Evolutionary conservation across 495 filamentous ascomycete species (phyloP).

Genomic region (Podospora conica): DNA sequence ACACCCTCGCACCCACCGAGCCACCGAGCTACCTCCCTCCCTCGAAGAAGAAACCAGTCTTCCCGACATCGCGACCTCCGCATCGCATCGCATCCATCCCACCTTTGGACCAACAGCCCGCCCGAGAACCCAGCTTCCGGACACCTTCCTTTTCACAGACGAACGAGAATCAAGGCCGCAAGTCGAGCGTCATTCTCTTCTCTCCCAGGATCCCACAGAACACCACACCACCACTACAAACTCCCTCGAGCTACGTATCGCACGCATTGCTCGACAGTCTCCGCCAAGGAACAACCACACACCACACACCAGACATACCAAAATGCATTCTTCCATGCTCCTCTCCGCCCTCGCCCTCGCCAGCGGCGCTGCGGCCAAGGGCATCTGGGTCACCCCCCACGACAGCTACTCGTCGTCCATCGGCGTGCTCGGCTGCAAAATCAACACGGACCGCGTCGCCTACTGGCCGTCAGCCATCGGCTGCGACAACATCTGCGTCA

Average conservation of each 20-base stretch:
- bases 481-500: conserved; percentile 41
- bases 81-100: neutral
- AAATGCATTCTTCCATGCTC: neutral
- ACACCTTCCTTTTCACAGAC: neutral
- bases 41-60: neutral
- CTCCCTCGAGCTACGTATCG: neutral
- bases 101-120: neutral
- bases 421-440: conserved; percentile 42
- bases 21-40: neutral
- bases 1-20: neutral
- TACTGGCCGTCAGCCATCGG: conserved; percentile 38
- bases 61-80: no score
- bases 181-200: neutral
- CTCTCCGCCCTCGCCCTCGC: conserved; percentile 3
- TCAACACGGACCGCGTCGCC: conserved; percentile 37
- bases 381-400: conserved; percentile 26
- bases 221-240: neutral
- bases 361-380: conserved; percentile 12
- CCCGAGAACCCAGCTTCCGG: neutral
- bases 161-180: neutral
- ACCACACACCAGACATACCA: no score
- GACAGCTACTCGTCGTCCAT: conserved; percentile 38
- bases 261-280: neutral
- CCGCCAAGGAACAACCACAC: neutral
- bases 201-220: neutral